These are phyloP conservation scores for Strombidium stylifer DNA, from an alignment of 73 alveolate species.

Conservation along the genomic window DNA sequence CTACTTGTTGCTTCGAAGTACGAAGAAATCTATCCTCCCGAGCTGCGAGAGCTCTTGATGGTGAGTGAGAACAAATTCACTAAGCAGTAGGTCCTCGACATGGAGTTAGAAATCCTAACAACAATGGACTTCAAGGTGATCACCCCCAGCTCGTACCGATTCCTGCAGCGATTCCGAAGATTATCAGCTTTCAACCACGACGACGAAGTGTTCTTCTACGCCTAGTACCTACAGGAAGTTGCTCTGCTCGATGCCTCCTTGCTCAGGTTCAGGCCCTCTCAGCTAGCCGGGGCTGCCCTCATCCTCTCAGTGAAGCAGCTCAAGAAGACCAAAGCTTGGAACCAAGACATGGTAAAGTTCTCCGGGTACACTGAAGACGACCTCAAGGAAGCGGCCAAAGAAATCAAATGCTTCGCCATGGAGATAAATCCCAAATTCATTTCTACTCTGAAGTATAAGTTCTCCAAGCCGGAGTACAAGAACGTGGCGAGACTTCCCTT, in stretches of 20 bases:
- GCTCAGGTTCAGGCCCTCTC: slow-evolving; percentile 51
- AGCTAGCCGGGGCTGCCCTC: slow-evolving; percentile 71
- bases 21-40: slow-evolving; percentile 92
- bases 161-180: slow-evolving; percentile 48
- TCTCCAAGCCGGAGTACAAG: slow-evolving; percentile 17
- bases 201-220: slow-evolving; percentile 56
- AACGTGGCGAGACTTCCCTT: slow-evolving; percentile 18
- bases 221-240: slow-evolving; percentile 69
- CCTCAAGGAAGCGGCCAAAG: slow-evolving; percentile 39
- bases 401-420: slow-evolving; percentile 7
- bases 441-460: slow-evolving; percentile 29
- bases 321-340: slow-evolving; percentile 60
- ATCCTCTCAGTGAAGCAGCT: slow-evolving; percentile 67
- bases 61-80: slow-evolving; percentile 70
- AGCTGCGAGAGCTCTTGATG: slow-evolving; percentile 66
- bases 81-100: slow-evolving; percentile 61
- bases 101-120: slow-evolving; percentile 65
- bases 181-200: slow-evolving; percentile 35
- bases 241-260: slow-evolving; percentile 57
- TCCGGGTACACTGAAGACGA: slow-evolving; percentile 74
- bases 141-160: slow-evolving; percentile 65
- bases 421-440: slow-evolving; percentile 42
- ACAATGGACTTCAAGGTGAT: slow-evolving; percentile 67
- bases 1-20: slow-evolving; percentile 80
- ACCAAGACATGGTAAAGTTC: slow-evolving; percentile 56